Base-by-base conservation (phyloP, 805 yeast genomes). In the Teunomyces cretensis region DNA sequence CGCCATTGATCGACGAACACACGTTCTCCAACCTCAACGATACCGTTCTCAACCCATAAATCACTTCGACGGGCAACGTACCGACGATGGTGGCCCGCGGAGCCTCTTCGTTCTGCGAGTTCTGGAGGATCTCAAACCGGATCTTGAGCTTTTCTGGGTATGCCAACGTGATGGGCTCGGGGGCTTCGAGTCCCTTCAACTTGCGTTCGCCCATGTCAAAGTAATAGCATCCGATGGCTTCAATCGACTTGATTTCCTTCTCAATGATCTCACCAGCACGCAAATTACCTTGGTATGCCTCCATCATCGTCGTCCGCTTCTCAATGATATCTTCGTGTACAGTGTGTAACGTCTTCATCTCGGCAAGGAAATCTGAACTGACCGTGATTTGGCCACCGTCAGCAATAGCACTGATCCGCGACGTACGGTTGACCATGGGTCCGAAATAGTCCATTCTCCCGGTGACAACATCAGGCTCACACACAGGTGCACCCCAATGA, bases 361-460 rank as follows among this genome's bases (percentile, higher is more conserved):
- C 96, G 37, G 77, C 76, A 53, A 86, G 70, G 57, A 89, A 88
- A 63, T 92, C 97, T 6, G 83, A 76, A 57, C 96, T 86, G 45
- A 91, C 76, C 0, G 96, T 83, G 24, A 92, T 88, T 64, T 92
- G 97, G n/a, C 99, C 99, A 48, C 99, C 99, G 64, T 89, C 96
- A 0, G 99, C 99, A 41, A 88, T 86, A 6, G 96, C 87, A 60
- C 91, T 84, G 19, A 94, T 92, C 57, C 99, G 78, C 1, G 98
- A 84, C 1, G 99, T 88, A 42, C 96, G 77, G 58, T 94, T 94
- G 27, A 94, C 99, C 90, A 94, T 91, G 0, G 99, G 99, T 0
- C 99, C 99, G 56, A 94, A 86, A 65, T 94, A 94, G 68, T 94
- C 99, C 99, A 94, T 94, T 71, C 99, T 82, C 54, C 90, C 81